phyloP scores from a whole-genome alignment of 495 filamentous ascomycete species.

The Xylaria sp. region DNA sequence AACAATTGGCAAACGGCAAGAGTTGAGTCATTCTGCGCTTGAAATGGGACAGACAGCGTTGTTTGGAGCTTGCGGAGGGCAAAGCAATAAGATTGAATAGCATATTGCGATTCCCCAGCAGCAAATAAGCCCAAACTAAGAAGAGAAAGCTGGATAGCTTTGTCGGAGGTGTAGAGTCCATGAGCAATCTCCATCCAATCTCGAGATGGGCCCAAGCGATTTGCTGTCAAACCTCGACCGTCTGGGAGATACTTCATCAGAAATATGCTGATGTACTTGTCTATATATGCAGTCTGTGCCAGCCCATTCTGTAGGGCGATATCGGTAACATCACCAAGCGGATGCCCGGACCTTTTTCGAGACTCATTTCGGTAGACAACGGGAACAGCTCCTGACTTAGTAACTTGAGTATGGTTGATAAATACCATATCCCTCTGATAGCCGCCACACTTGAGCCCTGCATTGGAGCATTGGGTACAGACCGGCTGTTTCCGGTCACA shows the following conservation, averaged over 20 bases:
- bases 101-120: conserved; percentile 19
- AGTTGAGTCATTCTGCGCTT: conserved; percentile 14
- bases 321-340: not conserved
- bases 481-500: conserved; percentile 17
- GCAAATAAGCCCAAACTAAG: conserved; percentile 22
- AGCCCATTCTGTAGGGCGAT: conserved; percentile 13
- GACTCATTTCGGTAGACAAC: conserved; percentile 23
- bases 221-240: conserved; percentile 6
- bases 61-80: conserved; percentile 16
- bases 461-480: conserved; percentile 25
- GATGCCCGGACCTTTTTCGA: not conserved
- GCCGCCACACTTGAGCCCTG: conserved; percentile 26
- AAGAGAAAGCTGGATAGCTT: conserved; percentile 12
- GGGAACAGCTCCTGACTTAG: conserved; percentile 6
- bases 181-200: conserved; percentile 26
- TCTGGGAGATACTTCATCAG: conserved; percentile 16
- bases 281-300: conserved; percentile 24
- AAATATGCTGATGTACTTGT: conserved; percentile 26
- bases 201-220: conserved; percentile 4
- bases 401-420: conserved; percentile 24
- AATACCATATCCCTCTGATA: conserved; percentile 28
- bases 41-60: not conserved
- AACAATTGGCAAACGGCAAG: conserved; percentile 24
- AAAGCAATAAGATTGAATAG: conserved; percentile 12
- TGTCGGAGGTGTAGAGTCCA: conserved; percentile 16